A percentile compares a stretch with the other conserved stretches of the same genome.
These are phyloP conservation scores for Linnemannia exigua DNA, from an alignment of 192 early-diverging fungal species.

Conservation along the genomic window DNA sequence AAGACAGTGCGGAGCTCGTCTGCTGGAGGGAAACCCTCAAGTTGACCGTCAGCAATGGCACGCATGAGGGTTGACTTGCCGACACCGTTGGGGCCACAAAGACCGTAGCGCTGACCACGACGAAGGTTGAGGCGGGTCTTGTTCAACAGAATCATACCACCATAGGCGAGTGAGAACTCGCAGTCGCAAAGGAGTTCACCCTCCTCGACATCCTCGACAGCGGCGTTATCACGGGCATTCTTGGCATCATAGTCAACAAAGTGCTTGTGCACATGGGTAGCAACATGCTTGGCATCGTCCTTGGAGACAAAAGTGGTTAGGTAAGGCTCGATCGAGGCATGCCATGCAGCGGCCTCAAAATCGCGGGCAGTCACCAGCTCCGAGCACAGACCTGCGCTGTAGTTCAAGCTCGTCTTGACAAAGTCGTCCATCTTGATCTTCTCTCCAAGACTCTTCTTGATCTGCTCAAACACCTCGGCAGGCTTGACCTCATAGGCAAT, in stretches of 20 bases:
- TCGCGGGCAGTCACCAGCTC: slow-evolving; percentile 68
- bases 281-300: slow-evolving; percentile 62
- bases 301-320: slow-evolving; percentile 65
- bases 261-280: slow-evolving; percentile 56
- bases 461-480: slow-evolving; percentile 56
- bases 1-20: slow-evolving; percentile 80
- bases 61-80: slow-evolving; percentile 89
- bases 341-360: slow-evolving; percentile 73
- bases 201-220: slow-evolving; percentile 60
- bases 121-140: slow-evolving; percentile 68
- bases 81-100: slow-evolving; percentile 82
- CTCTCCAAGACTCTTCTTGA: slow-evolving; percentile 65
- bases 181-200: slow-evolving; percentile 73
- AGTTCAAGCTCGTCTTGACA: slow-evolving; percentile 60
- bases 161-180: slow-evolving; percentile 85
- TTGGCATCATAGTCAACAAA: slow-evolving; percentile 49
- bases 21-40: slow-evolving; percentile 75
- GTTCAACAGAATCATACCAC: slow-evolving; percentile 83
- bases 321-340: slow-evolving; percentile 70
- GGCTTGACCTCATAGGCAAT: slow-evolving; percentile 58
- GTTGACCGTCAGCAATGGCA: slow-evolving; percentile 83
- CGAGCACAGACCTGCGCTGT: slow-evolving; percentile 66
- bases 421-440: slow-evolving; percentile 60
- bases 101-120: slow-evolving; percentile 83
- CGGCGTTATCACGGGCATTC: slow-evolving; percentile 31